Evolutionary conservation across 371 early-diverging fungal species (phyloP).

Genomic region (Thermomucor indicae-seudaticae): DNA sequence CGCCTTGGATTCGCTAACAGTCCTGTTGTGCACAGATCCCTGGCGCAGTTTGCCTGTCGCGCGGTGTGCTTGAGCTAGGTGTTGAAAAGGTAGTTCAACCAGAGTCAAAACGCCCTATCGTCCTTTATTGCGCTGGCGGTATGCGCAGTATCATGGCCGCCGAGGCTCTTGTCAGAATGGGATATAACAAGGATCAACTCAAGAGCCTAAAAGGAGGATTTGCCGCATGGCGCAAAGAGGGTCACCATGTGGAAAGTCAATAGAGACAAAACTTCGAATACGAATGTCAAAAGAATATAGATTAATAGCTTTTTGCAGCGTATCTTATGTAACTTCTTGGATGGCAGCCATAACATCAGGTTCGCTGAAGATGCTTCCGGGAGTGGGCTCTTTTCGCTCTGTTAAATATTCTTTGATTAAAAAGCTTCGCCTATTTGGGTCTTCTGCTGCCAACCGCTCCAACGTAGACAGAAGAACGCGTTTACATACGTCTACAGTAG

Average conservation of each 20-base stretch:
- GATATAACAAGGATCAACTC: constrained; percentile 42
- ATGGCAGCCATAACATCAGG: no score
- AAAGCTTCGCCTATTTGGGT: no score
- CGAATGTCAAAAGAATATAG: neutral
- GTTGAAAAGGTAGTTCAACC: constrained; percentile 23
- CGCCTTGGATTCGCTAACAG: neutral
- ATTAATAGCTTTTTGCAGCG: neutral
- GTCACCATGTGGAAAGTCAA: constrained; percentile 14
- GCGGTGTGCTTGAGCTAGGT: constrained; percentile 23
- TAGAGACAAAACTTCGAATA: neutral
- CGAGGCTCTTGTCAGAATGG: constrained; percentile 45
- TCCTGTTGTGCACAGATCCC: constrained; percentile 19
- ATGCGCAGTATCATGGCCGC: constrained; percentile 53
- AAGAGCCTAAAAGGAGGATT: constrained; percentile 27
- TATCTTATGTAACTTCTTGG: no score
- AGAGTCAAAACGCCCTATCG: constrained; percentile 27
- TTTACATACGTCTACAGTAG: no score
- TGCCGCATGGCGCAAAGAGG: constrained; percentile 23
- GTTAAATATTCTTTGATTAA: no score
- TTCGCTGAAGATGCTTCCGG: no score
- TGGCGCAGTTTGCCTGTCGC: constrained; percentile 20
- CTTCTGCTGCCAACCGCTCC: no score
- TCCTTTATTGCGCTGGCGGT: constrained; percentile 57
- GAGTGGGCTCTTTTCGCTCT: no score
- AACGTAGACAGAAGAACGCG: no score